A percentile compares a stretch with the other conserved stretches of the same genome.
phyloP scores from a whole-genome alignment of 169 alveolate species.

The Babesia ovis region DNA sequence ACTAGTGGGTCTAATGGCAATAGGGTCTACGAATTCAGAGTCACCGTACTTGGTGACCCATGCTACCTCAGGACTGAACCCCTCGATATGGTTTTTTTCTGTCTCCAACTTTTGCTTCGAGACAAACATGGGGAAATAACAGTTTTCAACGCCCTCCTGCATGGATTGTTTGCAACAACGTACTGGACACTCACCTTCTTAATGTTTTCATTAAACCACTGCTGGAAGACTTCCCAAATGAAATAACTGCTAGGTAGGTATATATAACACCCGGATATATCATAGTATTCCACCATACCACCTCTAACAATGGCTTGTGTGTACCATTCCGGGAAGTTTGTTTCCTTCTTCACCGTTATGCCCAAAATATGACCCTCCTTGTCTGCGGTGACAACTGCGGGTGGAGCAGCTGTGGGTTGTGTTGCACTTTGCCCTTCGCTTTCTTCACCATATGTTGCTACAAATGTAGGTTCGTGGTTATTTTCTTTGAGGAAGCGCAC shows the following conservation, averaged over 20 bases:
- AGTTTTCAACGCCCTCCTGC: constrained; percentile 85
- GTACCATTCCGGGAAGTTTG: constrained; percentile 86
- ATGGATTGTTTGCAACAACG: constrained; percentile 47
- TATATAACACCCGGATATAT: constrained; percentile 98
- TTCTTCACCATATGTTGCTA: constrained; percentile 24
- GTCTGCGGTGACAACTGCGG: constrained; percentile 10
- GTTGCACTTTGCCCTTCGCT: background rate
- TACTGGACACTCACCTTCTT: constrained; percentile 68
- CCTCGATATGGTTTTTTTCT: constrained; percentile 98
- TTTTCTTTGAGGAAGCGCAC: constrained; percentile 48
- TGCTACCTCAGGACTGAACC: constrained; percentile 99
- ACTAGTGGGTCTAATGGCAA: constrained; percentile 98
- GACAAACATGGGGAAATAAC: constrained; percentile 96
- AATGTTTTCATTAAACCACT: constrained; percentile 87
- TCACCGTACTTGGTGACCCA: constrained; percentile 98
- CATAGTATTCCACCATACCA: constrained; percentile 98
- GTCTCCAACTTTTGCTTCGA: constrained; percentile 92
- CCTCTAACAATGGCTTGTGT: constrained; percentile 91
- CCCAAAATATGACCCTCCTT: constrained; percentile 70
- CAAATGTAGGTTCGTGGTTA: constrained; percentile 50
- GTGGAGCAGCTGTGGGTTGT: constrained; percentile 12
- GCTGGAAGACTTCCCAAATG: constrained; percentile 97
- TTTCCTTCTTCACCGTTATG: constrained; percentile 78
- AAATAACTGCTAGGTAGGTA: constrained; percentile 95
- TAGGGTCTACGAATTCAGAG: constrained; percentile 92